Conservation (phyloP, 441 rosid genomes). For the Daphne laureola region DNA sequence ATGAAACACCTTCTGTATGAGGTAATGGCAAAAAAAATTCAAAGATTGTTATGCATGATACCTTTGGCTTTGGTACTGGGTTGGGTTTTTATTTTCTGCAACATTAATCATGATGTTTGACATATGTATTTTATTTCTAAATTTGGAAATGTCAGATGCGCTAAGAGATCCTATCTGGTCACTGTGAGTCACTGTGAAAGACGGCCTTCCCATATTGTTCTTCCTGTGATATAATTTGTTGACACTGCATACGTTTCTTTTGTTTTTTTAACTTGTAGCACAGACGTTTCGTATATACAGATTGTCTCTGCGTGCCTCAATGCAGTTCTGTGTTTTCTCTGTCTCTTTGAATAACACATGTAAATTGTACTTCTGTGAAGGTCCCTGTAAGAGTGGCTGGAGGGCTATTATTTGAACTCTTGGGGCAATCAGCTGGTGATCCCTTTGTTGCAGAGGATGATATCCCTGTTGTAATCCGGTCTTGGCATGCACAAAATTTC, state of each 20-base stretch:
- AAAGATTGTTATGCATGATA: too few relatives aligned
- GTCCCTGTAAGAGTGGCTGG: slow-evolving; percentile 98
- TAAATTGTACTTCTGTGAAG: slow-evolving; percentile 25
- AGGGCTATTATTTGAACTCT: slow-evolving; percentile 88
- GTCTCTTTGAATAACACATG: slow-evolving; percentile 9
- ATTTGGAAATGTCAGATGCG: too few relatives aligned
- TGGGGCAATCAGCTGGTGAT: slow-evolving; percentile 98
- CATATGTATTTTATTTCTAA: too few relatives aligned
- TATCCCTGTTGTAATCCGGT: slow-evolving; percentile 77
- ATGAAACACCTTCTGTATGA: slow-evolving; percentile 92
- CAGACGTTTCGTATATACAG: not conserved
- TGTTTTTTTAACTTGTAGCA: too few relatives aligned
- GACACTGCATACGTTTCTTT: too few relatives aligned
- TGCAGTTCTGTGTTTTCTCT: not conserved
- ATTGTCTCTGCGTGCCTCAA: not conserved
- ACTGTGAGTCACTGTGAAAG: too few relatives aligned
- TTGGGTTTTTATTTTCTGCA: not conserved
- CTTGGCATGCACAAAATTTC: slow-evolving; percentile 95
- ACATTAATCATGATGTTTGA: not conserved
- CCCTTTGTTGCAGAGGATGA: slow-evolving; percentile 85
- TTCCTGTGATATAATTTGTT: too few relatives aligned
- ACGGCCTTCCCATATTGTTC: too few relatives aligned
- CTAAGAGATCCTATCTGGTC: too few relatives aligned
- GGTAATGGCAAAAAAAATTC: slow-evolving; percentile 25
- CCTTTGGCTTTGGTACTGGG: not conserved